Conservation (phyloP, 768 basidiomycete species). For the Pleurotus ostreatus region DNA sequence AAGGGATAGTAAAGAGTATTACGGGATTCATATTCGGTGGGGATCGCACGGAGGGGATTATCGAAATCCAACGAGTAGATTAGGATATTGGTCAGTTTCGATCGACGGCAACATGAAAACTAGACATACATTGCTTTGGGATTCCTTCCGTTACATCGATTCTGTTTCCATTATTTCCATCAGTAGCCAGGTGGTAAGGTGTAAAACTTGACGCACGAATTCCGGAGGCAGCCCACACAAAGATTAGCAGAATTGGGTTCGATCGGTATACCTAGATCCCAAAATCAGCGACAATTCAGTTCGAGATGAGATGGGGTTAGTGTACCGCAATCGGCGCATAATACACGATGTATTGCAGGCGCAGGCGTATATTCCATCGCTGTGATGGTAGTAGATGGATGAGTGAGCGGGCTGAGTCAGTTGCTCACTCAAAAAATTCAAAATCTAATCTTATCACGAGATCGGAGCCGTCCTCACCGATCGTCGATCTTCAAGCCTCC, state of each 20-base stretch:
- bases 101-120: too few species aligned
- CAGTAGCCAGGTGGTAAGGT: neutral
- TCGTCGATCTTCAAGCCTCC: too few species aligned
- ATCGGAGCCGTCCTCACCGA: neutral
- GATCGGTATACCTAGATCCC: conserved; percentile 69
- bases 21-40: too few species aligned
- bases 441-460: neutral
- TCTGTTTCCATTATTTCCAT: conserved; percentile 30
- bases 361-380: conserved; percentile 77
- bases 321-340: conserved; percentile 86
- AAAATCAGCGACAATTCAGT: neutral
- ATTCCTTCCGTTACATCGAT: conserved; percentile 99
- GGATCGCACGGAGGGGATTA: neutral
- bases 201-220: conserved; percentile 56
- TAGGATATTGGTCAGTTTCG: neutral
- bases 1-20: too few species aligned
- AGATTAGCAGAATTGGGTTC: conserved; percentile 91
- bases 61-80: neutral
- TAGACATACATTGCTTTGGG: conserved; percentile 76
- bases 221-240: conserved; percentile 84
- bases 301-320: neutral
- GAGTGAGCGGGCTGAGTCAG: neutral
- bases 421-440: conserved; percentile 1
- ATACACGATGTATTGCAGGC: conserved; percentile 75
- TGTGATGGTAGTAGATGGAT: conserved; percentile 1